Base-by-base conservation (phyloP, 805 yeast genomes). In the Lipomyces mesembrius region DNA sequence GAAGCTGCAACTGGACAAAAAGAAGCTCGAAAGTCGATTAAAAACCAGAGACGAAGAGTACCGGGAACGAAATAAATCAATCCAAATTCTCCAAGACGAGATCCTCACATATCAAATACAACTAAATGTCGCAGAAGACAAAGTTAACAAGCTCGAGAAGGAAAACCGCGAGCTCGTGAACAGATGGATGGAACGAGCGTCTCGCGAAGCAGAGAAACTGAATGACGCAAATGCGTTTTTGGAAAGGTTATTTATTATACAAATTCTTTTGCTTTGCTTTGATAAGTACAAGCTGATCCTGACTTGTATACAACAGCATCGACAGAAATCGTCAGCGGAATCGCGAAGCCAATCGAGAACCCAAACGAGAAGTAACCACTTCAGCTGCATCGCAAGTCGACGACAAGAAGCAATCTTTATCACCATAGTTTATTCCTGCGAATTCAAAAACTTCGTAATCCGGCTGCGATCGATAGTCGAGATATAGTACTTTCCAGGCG, bases 401-500 rank as follows among this genome's bases (percentile, higher is more conserved):
- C 32, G n/a, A 25, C 34, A 25, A 29, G 49, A n/a, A 7, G 49
- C 9, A 6, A 5, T 43, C 49, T 5, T 43, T 7, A 43, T 12
- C 4, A 2, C 14, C 49, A 43, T 11, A n/a, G 49, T 43, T 56
- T n/a, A 34, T 35, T 34, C 27, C 57, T 35, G 32, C 29, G 32
- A 22, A 53, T n/a, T 39, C 60, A 71, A 57, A 46, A 66, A 73
- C 63, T 61, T 29, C 61, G 59, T 34, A 43, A 76, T 58, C 43
- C 74, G 59, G 11, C 74, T 71, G 43, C 80, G 69, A 63, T 83
- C 80, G 3, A 91, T 90, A 9, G 92, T 88, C 17, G 95, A 85
- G 7, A 93, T 85, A 76, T 85, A 93, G 77, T 90, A 92, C 9
- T 85, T 87, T 63, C 92, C 92, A 59, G 90, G 91, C 5, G 88